These are phyloP conservation scores for Ceratocystis alfenasii DNA, from an alignment of 2,329 filamentous ascomycete genomes.

Conservation along the genomic window DNA sequence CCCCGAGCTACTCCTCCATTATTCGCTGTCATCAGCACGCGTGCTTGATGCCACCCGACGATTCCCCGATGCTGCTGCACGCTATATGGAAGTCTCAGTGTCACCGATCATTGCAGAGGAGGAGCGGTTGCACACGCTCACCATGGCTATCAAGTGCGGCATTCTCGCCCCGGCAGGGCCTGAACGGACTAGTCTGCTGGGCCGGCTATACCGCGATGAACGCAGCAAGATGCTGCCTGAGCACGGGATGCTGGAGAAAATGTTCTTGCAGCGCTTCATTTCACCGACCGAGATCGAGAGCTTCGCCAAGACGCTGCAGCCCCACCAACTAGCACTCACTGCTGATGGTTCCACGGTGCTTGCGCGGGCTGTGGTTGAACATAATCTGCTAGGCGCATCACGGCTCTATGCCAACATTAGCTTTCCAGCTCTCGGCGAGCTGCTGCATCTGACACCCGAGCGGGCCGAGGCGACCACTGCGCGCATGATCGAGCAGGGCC, in stretches of 20 bases:
- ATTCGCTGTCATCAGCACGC: constrained; percentile 81
- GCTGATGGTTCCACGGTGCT: constrained; percentile 87
- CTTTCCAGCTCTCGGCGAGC: constrained; percentile 59
- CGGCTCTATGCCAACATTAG: constrained; percentile 66
- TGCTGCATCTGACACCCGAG: constrained; percentile 67
- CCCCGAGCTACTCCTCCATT: constrained; percentile 65
- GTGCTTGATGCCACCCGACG: constrained; percentile 83
- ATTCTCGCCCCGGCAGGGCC: constrained; percentile 88
- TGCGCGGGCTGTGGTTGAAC: constrained; percentile 85
- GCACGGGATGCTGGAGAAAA: constrained; percentile 87
- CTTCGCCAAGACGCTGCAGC: constrained; percentile 67
- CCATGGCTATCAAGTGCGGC: constrained; percentile 80
- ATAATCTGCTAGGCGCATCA: constrained; percentile 82
- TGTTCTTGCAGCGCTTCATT: constrained; percentile 83
- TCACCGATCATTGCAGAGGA: constrained; percentile 68
- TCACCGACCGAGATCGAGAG: constrained; percentile 69
- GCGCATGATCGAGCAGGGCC: constrained; percentile 89
- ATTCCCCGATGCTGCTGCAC: constrained; percentile 76
- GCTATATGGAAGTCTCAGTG: constrained; percentile 80
- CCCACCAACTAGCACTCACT: constrained; percentile 83
- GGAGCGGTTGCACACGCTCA: constrained; percentile 73
- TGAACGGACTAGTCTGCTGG: constrained; percentile 64
- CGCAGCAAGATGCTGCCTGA: constrained; percentile 63
- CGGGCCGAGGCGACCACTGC: constrained; percentile 86
- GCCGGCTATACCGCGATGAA: constrained; percentile 86